Conservation (phyloP, 306 rosid genomes). For the Ormosia semicastrata region DNA sequence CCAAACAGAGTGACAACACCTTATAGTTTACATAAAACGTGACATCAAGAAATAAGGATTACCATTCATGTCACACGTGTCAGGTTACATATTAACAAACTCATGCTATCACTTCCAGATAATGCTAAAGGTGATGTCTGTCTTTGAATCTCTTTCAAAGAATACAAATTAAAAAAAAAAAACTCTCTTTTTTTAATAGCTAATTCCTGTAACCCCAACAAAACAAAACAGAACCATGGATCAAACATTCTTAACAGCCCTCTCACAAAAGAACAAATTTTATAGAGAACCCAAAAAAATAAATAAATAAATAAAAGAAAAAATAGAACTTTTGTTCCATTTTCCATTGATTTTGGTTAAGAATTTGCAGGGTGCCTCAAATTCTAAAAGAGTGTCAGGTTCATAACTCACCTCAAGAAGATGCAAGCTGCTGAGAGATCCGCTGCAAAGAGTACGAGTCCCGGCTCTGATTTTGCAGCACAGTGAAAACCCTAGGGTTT, state of each 20-base stretch:
- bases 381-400: neutral
- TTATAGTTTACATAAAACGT: neutral
- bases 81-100: neutral
- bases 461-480: neutral
- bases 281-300: neutral
- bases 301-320: no score
- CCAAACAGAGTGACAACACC: neutral
- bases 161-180: neutral
- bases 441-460: neutral
- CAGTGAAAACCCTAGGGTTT: conserved; percentile 19
- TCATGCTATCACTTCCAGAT: neutral
- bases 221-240: neutral
- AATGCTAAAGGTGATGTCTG: neutral
- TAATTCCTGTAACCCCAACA: neutral
- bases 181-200: neutral
- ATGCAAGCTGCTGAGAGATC: conserved; percentile 1
- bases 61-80: neutral
- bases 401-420: conserved; percentile 23
- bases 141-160: neutral
- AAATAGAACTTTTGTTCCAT: neutral
- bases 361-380: neutral
- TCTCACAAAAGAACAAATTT: neutral
- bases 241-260: neutral
- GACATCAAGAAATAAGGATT: neutral
- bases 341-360: neutral